These are phyloP conservation scores for Podosphaera aphanis DNA, from an alignment of 2,329 filamentous ascomycete genomes.

Conservation along the genomic window DNA sequence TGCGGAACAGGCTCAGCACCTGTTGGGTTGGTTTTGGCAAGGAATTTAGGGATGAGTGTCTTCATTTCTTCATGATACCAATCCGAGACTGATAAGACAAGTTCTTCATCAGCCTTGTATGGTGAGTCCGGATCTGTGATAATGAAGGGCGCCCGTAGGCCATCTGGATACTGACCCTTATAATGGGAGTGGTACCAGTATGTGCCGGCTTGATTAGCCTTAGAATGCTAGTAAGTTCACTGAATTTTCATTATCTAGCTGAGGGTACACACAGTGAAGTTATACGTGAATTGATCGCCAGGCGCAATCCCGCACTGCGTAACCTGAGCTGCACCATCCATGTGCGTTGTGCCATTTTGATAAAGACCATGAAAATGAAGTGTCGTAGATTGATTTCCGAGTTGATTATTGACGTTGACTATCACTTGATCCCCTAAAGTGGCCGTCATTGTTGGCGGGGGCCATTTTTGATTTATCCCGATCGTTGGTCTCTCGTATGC, in stretches of 20 bases:
- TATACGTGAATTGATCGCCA: slow-evolving; percentile 42
- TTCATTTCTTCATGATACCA: slow-evolving; percentile 37
- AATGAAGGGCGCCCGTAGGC: slow-evolving; percentile 30
- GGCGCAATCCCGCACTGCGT: slow-evolving; percentile 45
- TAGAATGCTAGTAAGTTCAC: neutral
- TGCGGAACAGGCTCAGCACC: slow-evolving; percentile 39
- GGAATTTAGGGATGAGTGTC: slow-evolving; percentile 20
- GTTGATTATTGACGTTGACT: slow-evolving; percentile 18
- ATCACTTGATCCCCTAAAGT: slow-evolving; percentile 32
- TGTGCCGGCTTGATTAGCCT: slow-evolving; percentile 41
- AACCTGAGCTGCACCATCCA: slow-evolving; percentile 46
- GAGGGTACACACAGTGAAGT: slow-evolving; percentile 29
- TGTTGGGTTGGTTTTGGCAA: slow-evolving; percentile 23
- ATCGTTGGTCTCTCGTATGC: slow-evolving; percentile 40
- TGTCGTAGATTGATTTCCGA: slow-evolving; percentile 34
- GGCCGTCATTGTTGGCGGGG: slow-evolving; percentile 41
- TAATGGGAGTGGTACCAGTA: slow-evolving; percentile 52
- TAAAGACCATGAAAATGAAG: slow-evolving; percentile 51
- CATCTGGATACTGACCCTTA: slow-evolving; percentile 32
- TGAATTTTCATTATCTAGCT: slow-evolving; percentile 13
- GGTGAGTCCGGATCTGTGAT: slow-evolving; percentile 28
- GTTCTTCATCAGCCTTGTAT: slow-evolving; percentile 28
- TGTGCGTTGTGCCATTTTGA: slow-evolving; percentile 38
- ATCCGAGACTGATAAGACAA: slow-evolving; percentile 32
- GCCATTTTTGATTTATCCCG: slow-evolving; percentile 58